A percentile compares a stretch with the other conserved stretches of the same genome.
phyloP scores from a whole-genome alignment of 2,329 filamentous ascomycete genomes.

The Clonostachys rhizophaga region DNA sequence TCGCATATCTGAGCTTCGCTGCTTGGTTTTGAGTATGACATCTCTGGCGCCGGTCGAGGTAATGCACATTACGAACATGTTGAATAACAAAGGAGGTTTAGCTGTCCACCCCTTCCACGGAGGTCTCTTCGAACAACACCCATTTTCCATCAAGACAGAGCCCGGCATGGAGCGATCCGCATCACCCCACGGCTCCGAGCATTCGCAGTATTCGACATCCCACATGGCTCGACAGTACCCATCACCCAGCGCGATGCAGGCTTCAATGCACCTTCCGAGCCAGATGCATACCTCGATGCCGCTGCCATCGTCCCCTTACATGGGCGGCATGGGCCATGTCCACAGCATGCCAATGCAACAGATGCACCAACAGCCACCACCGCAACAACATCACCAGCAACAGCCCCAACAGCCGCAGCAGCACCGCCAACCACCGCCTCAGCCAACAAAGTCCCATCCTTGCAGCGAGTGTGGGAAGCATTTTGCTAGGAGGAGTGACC shows the following conservation, averaged over 20 bases:
- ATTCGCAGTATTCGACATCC: slow-evolving; percentile 49
- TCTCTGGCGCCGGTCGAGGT: slow-evolving; percentile 40
- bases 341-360: slow-evolving; percentile 30
- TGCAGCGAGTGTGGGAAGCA: slow-evolving; percentile 88
- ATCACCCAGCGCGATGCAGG: slow-evolving; percentile 48
- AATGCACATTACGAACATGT: slow-evolving; percentile 48
- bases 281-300: slow-evolving; percentile 34
- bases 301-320: slow-evolving; percentile 31
- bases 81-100: slow-evolving; percentile 38
- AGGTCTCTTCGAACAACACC: slow-evolving; percentile 21
- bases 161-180: slow-evolving; percentile 45
- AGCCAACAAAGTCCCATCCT: slow-evolving; percentile 66
- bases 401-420: slow-evolving; percentile 18
- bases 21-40: slow-evolving; percentile 22
- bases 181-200: slow-evolving; percentile 56
- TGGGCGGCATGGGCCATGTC: slow-evolving; percentile 24
- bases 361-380: slow-evolving; percentile 21
- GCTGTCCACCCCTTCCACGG: slow-evolving; percentile 24
- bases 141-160: slow-evolving; percentile 23
- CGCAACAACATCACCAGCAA: slow-evolving; percentile 17
- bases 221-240: slow-evolving; percentile 46
- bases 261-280: slow-evolving; percentile 39
- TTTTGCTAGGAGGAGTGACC: slow-evolving; percentile 89
- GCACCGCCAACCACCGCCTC: slow-evolving; percentile 20
- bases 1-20: neutral